Conservation (phyloP, 75 land plant species). For the Cunninghamia lanceolata region DNA sequence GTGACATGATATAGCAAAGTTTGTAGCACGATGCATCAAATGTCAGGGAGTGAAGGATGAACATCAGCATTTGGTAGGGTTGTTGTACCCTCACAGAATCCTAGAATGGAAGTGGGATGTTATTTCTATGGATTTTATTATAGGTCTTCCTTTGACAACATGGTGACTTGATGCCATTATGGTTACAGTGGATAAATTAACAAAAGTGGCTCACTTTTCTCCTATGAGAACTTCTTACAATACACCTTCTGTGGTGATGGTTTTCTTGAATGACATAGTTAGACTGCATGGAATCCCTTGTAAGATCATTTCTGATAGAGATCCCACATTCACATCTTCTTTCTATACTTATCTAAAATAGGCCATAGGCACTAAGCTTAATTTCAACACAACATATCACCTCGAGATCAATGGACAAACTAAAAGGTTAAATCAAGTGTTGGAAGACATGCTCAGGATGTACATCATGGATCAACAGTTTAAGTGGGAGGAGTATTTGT, state of each 20-base stretch:
- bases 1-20: background rate
- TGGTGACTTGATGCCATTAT: no score
- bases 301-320: no score
- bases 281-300: no score
- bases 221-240: no score
- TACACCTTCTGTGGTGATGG: no score
- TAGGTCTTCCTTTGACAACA: background rate
- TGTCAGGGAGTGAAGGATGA: background rate
- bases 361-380: background rate
- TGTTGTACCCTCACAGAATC: background rate
- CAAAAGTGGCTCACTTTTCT: no score
- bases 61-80: background rate
- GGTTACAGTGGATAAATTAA: no score
- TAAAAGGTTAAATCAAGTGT: background rate
- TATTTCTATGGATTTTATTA: background rate
- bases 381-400: background rate
- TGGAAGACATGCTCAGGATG: background rate
- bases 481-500: background rate
- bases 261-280: no score
- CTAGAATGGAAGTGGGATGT: background rate
- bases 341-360: no score
- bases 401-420: conserved; percentile 13
- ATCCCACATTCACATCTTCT: no score
- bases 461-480: background rate
- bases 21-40: background rate